Percentiles rank a stretch among this genome's conserved stretches.
Evolutionary conservation across 306 rosid species (phyloP).

Genomic region (Cucurbita ficifolia): DNA sequence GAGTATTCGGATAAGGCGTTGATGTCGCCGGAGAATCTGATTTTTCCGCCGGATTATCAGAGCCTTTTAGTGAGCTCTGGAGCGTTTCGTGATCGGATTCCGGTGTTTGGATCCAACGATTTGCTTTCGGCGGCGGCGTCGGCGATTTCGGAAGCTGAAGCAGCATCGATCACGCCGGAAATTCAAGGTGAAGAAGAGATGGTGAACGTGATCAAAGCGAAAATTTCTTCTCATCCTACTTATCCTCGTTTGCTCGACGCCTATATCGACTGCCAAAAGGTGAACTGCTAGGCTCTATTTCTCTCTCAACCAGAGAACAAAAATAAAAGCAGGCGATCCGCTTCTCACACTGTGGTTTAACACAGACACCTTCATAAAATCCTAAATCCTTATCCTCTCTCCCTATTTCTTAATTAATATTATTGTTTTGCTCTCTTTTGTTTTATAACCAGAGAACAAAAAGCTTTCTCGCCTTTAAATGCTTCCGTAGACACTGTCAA

Average conservation of each 20-base stretch:
- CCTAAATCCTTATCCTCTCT: neutral
- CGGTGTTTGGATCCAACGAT: constrained; percentile 72
- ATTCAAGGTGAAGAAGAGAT: constrained; percentile 34
- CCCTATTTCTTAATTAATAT: neutral
- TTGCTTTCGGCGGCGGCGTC: constrained; percentile 36
- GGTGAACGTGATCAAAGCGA: constrained; percentile 53
- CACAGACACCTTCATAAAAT: neutral
- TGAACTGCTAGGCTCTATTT: constrained; percentile 2
- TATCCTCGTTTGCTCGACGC: constrained; percentile 84
- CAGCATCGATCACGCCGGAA: constrained; percentile 26
- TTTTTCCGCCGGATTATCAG: constrained; percentile 61
- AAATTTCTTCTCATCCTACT: constrained; percentile 73
- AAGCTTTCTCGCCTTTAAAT: constrained; percentile 2
- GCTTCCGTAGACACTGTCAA: neutral
- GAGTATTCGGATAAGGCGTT: constrained; percentile 55
- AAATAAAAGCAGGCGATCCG: too few species aligned
- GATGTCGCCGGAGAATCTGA: constrained; percentile 82
- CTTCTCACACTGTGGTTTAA: neutral
- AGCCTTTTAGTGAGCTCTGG: constrained; percentile 32
- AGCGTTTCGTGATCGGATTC: constrained; percentile 27
- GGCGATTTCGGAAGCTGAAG: constrained; percentile 25
- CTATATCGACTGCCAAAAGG: constrained; percentile 93
- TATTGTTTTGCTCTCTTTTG: neutral
- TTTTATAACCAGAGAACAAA: neutral
- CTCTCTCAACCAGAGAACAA: too few species aligned